These are phyloP conservation scores for Nephelium lappaceum DNA, from an alignment of 345 rosid genomes.

Conservation along the genomic window DNA sequence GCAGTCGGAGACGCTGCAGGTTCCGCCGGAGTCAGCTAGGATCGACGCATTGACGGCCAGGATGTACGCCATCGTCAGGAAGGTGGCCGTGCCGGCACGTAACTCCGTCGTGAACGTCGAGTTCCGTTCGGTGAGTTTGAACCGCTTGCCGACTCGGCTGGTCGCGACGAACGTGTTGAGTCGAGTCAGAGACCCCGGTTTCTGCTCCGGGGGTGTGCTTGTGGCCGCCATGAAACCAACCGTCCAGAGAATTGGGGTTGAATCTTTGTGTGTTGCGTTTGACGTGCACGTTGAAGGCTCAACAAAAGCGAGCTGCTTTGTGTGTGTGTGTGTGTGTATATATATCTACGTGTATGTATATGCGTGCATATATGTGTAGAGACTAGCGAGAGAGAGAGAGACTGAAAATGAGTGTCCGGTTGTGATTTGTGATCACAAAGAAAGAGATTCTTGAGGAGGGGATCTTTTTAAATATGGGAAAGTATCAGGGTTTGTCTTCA, in stretches of 20 bases:
- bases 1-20: slow-evolving; percentile 92
- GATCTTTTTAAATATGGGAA: slow-evolving; percentile 11
- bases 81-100: slow-evolving; percentile 93
- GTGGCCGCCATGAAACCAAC: background rate
- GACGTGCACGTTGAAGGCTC: background rate
- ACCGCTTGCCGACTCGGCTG: slow-evolving; percentile 61
- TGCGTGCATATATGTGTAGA: background rate
- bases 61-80: slow-evolving; percentile 97
- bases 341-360: no score
- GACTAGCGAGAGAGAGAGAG: background rate
- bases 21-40: slow-evolving; percentile 88
- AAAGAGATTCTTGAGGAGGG: slow-evolving; percentile 27
- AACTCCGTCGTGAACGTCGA: slow-evolving; percentile 94
- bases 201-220: slow-evolving; percentile 19
- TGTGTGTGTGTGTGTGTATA: background rate
- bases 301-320: background rate
- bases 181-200: slow-evolving; percentile 41
- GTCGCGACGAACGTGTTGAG: slow-evolving; percentile 61
- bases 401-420: slow-evolving; percentile 5
- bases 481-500: slow-evolving; percentile 17
- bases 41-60: slow-evolving; percentile 97
- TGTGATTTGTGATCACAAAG: slow-evolving; percentile 1
- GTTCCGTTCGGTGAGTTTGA: slow-evolving; percentile 72
- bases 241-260: background rate
- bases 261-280: background rate